Conservation (phyloP, 1,139 yeast species). For the Magnusiomyces clavatus region DNA sequence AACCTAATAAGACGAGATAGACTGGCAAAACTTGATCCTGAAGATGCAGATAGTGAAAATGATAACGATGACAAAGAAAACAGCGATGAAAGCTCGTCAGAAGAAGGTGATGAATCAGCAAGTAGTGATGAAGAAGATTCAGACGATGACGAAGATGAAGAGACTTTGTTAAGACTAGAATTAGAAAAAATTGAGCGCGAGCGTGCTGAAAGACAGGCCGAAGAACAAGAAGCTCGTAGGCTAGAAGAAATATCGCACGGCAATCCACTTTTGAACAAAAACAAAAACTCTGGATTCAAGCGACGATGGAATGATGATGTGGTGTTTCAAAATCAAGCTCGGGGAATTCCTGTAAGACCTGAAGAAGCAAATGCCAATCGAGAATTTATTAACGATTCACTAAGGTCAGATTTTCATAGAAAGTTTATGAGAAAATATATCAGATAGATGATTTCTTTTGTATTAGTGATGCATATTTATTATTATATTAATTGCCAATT, state of each 20-base stretch:
- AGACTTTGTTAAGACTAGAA: slow-evolving; percentile 40
- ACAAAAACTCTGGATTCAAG: slow-evolving; percentile 22
- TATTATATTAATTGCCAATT: neutral
- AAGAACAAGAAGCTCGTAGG: slow-evolving; percentile 28
- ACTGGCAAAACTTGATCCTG: slow-evolving; percentile 9
- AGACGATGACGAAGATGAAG: slow-evolving; percentile 24
- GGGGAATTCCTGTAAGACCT: slow-evolving; percentile 14
- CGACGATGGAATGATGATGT: slow-evolving; percentile 42
- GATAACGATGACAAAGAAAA: slow-evolving; percentile 18
- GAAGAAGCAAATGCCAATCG: slow-evolving; percentile 21
- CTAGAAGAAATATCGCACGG: slow-evolving; percentile 32
- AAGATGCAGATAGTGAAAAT: slow-evolving; percentile 10
- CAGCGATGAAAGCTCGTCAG: slow-evolving; percentile 16
- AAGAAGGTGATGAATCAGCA: slow-evolving; percentile 15
- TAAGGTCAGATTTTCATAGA: slow-evolving; percentile 62
- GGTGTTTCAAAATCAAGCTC: slow-evolving; percentile 37
- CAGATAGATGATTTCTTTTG: slow-evolving; percentile 28
- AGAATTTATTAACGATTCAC: slow-evolving; percentile 55
- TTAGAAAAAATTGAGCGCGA: slow-evolving; percentile 45
- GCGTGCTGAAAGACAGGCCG: slow-evolving; percentile 31
- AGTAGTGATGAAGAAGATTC: slow-evolving; percentile 20
- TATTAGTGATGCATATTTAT: neutral
- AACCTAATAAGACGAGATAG: neutral
- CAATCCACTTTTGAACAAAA: slow-evolving; percentile 38
- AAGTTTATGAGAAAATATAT: slow-evolving; percentile 63